Conservation (phyloP, 805 yeast genomes). For the Cyberlindnera bimundalis region DNA sequence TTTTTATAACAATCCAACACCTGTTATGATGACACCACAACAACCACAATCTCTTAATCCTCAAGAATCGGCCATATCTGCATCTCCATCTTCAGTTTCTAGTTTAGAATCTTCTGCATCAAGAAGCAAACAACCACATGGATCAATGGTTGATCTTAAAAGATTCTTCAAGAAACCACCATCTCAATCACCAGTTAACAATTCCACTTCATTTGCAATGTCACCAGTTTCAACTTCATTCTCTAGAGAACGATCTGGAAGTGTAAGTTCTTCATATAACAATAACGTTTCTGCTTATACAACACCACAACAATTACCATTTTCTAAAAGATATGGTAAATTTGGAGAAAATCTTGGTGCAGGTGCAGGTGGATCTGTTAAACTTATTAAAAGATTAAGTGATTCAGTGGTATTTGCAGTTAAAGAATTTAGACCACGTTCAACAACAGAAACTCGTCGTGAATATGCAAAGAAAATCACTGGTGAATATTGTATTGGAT, state of each 20-base stretch:
- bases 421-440: conserved; percentile 81
- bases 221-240: conserved; percentile 12
- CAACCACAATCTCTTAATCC: neutral
- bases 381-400: conserved; percentile 59
- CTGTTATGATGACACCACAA: conserved; percentile 9
- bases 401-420: conserved; percentile 84
- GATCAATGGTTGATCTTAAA: conserved; percentile 75
- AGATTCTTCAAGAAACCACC: conserved; percentile 58
- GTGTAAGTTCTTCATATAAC: conserved; percentile 34
- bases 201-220: conserved; percentile 1
- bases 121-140: conserved; percentile 57
- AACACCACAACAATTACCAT: conserved; percentile 45
- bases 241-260: conserved; percentile 25
- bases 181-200: conserved; percentile 25
- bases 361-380: conserved; percentile 93
- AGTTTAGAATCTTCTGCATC: conserved; percentile 28
- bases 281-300: conserved; percentile 34
- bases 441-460: conserved; percentile 68
- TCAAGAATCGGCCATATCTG: conserved; percentile 17
- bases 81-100: conserved; percentile 28
- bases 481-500: conserved; percentile 91
- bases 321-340: conserved; percentile 72
- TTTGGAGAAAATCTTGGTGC: conserved; percentile 88
- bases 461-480: conserved; percentile 92
- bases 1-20: conserved; percentile 25